Conservation (phyloP, 495 filamentous ascomycete species). For the Darksidea phi region DNA sequence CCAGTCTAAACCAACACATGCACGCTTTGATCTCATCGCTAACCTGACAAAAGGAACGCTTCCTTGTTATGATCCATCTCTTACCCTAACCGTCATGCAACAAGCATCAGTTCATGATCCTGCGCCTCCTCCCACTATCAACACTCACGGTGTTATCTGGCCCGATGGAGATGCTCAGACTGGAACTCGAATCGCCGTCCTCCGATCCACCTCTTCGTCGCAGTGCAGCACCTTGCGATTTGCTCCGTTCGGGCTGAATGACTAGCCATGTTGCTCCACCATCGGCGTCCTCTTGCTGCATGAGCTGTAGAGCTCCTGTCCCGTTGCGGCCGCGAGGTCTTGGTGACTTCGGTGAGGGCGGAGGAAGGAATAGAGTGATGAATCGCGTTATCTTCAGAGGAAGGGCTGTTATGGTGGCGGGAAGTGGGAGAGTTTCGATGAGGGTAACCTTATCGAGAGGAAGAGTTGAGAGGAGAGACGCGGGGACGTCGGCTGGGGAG, state of each 20-base stretch:
- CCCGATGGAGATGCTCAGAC: slow-evolving; percentile 33
- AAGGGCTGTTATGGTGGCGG: slow-evolving; percentile 13
- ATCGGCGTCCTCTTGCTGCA: slow-evolving; percentile 23
- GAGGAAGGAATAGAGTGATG: slow-evolving; percentile 26
- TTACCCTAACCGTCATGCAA: no score
- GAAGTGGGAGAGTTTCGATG: slow-evolving; percentile 25
- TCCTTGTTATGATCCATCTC: no score
- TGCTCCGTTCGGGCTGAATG: slow-evolving; percentile 34
- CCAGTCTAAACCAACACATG: neutral
- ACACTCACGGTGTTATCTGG: slow-evolving; percentile 37
- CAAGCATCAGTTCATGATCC: slow-evolving; percentile 18
- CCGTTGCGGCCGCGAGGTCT: slow-evolving; percentile 16
- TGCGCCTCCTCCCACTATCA: slow-evolving; percentile 28
- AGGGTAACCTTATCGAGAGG: slow-evolving; percentile 20
- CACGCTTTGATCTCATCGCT: neutral
- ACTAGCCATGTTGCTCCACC: slow-evolving; percentile 33
- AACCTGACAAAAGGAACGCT: no score
- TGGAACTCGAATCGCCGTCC: slow-evolving; percentile 18
- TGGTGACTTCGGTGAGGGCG: slow-evolving; percentile 23
- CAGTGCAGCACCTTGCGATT: slow-evolving; percentile 19
- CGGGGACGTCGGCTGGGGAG: slow-evolving; percentile 23
- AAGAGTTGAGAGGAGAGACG: slow-evolving; percentile 26
- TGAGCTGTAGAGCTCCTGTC: slow-evolving; percentile 20
- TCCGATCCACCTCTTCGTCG: slow-evolving; percentile 10
- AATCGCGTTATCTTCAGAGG: slow-evolving; percentile 15